A percentile compares a stretch with the other conserved stretches of the same genome.
Conservation (phyloP, 331 rosid genomes). For the Malus hybrid region DNA sequence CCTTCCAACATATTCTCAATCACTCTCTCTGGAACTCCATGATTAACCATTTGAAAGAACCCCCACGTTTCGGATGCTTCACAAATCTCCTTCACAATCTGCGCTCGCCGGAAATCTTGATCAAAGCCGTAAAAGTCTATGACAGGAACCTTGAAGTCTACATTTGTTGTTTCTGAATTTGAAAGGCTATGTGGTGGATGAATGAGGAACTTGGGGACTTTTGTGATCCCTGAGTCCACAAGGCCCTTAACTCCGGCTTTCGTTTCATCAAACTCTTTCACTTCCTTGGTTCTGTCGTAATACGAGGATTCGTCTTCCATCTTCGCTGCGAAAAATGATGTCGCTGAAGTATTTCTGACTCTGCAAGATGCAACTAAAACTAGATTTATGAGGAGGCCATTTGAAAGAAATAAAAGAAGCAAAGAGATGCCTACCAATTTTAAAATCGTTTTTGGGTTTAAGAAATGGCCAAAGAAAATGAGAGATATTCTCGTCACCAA, state of each 20-base stretch:
- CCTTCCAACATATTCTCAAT: constrained; percentile 42
- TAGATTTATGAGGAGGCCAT: not conserved
- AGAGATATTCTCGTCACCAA: too few relatives aligned
- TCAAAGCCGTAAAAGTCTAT: constrained; percentile 47
- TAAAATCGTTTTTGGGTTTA: not conserved
- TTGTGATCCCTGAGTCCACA: constrained; percentile 43
- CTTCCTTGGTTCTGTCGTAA: constrained; percentile 58
- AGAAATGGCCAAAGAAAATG: too few relatives aligned
- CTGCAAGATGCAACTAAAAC: not conserved
- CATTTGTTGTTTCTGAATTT: not conserved
- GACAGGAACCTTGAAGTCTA: constrained; percentile 39
- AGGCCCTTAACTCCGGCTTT: constrained; percentile 76
- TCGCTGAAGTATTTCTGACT: too few relatives aligned
- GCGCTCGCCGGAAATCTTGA: constrained; percentile 6
- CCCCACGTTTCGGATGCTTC: constrained; percentile 71
- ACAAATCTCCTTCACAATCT: constrained; percentile 34
- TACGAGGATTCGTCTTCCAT: not conserved
- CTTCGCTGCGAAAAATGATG: not conserved
- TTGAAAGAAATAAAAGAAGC: not conserved
- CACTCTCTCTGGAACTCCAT: constrained; percentile 46
- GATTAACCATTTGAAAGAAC: constrained; percentile 67
- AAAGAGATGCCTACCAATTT: constrained; percentile 1
- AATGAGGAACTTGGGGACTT: constrained; percentile 54
- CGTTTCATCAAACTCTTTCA: constrained; percentile 60
- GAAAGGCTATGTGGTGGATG: constrained; percentile 34